phyloP scores from a whole-genome alignment of 129 eudicot genomes.

The Gnaphalium uliginosum region DNA sequence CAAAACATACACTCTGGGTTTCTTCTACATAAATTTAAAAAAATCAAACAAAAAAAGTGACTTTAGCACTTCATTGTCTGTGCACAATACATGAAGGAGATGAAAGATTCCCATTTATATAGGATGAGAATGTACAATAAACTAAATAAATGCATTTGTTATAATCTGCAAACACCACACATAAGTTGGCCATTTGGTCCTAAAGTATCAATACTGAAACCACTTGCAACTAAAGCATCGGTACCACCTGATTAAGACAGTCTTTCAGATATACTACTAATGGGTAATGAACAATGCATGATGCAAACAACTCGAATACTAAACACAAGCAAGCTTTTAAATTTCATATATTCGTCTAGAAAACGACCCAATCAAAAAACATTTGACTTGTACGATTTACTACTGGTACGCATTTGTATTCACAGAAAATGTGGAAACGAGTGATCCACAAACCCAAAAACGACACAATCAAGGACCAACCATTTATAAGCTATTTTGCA shows the following conservation, averaged over 20 bases:
- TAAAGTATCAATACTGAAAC: neutral
- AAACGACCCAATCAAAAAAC: neutral
- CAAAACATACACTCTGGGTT: too few relatives aligned
- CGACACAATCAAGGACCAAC: neutral
- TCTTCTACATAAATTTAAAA: too few relatives aligned
- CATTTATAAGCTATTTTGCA: conserved; percentile 9
- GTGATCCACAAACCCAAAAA: neutral
- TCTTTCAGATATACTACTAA: neutral
- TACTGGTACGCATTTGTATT: neutral
- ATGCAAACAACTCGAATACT: neutral
- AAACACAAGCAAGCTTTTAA: neutral
- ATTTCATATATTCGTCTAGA: neutral
- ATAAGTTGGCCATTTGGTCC: neutral
- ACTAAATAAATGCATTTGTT: neutral
- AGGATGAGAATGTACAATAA: neutral
- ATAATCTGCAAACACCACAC: neutral
- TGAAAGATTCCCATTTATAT: neutral
- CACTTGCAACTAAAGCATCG: neutral
- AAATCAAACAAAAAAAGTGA: too few relatives aligned
- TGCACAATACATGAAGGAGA: too few relatives aligned
- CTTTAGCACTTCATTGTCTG: too few relatives aligned
- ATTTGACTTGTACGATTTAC: neutral
- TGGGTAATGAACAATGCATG: too few relatives aligned
- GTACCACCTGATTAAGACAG: neutral
- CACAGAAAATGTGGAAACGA: conserved; percentile 12